Evolutionary conservation across 179 eudicot genomes (phyloP).

Genomic region (Beta macrorhiza): DNA sequence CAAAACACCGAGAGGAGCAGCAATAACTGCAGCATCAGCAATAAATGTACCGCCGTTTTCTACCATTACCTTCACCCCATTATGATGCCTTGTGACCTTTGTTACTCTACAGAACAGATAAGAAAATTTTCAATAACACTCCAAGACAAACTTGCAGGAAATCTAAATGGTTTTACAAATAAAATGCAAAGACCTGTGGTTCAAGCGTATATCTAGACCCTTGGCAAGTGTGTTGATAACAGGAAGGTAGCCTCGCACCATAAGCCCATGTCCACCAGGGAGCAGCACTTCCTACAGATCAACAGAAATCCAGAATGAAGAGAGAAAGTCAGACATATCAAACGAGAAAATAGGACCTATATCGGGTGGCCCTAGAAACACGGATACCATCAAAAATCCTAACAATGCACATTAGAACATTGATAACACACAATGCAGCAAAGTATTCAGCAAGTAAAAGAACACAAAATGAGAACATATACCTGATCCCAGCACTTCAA

Average conservation of each 20-base stretch:
- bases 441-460: background rate
- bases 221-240: conserved; percentile 94
- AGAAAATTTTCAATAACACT: background rate
- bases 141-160: background rate
- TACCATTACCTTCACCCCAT: conserved; percentile 80
- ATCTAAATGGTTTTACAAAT: background rate
- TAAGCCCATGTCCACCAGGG: conserved; percentile 99
- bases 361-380: background rate
- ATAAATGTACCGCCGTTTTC: conserved; percentile 70
- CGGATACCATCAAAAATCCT: background rate
- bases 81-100: conserved; percentile 54
- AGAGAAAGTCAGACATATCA: background rate
- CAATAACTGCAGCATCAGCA: conserved; percentile 88
- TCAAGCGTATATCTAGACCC: conserved; percentile 89
- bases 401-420: background rate
- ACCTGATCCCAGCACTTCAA: conserved; percentile 94
- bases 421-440: background rate
- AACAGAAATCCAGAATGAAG: conserved; percentile 5
- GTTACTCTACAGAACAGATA: conserved; percentile 54
- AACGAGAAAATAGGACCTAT: background rate
- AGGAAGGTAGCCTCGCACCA: conserved; percentile 95
- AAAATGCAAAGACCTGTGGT: conserved; percentile 56
- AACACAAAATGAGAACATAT: conserved; percentile 18
- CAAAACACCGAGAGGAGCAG: conserved; percentile 89
- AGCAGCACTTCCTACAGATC: conserved; percentile 79